phyloP scores from a whole-genome alignment of 495 filamentous ascomycete genomes.

The Neurospora africana region DNA sequence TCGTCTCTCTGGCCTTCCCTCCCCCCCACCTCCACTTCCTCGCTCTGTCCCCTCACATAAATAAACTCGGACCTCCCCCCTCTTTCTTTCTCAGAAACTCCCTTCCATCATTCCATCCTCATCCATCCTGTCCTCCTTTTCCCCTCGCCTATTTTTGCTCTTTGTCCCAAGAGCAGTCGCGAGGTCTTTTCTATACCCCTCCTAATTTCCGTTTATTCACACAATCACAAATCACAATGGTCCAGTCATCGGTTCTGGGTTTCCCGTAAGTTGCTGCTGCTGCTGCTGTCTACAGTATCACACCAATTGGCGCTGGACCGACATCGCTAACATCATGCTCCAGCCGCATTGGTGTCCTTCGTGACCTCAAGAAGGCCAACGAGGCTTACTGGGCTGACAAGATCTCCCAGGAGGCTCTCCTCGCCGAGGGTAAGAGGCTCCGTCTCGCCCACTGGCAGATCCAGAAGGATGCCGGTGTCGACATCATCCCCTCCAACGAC shows the following conservation, averaged over 20 bases:
- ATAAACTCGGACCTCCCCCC: slow-evolving; percentile 1
- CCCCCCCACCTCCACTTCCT: slow-evolving; percentile 5
- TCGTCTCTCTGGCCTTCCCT: slow-evolving; percentile 3
- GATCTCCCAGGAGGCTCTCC: slow-evolving; percentile 74
- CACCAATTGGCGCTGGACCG: slow-evolving; percentile 46
- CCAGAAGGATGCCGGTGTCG: slow-evolving; percentile 94
- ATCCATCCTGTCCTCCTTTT: neutral
- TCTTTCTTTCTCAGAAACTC: slow-evolving; percentile 2
- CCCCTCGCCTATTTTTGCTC: neutral
- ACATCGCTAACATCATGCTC: slow-evolving; percentile 18
- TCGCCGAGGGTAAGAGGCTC: slow-evolving; percentile 90
- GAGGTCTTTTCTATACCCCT: neutral
- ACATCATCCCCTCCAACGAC: slow-evolving; percentile 97
- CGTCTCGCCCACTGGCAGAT: slow-evolving; percentile 97
- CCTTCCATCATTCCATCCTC: slow-evolving; percentile 4
- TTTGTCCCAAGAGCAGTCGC: neutral
- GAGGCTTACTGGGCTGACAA: slow-evolving; percentile 96
- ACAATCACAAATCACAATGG: slow-evolving; percentile 47
- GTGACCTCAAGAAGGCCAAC: slow-evolving; percentile 99
- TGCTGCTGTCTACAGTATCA: neutral
- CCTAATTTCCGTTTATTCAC: neutral
- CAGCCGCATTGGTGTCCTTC: slow-evolving; percentile 84
- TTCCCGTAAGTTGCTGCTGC: slow-evolving; percentile 22
- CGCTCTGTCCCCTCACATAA: neutral
- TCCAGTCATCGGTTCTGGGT: slow-evolving; percentile 49